Base-by-base conservation (phyloP, 495 filamentous ascomycete species). In the Pyrenula aspistea region DNA sequence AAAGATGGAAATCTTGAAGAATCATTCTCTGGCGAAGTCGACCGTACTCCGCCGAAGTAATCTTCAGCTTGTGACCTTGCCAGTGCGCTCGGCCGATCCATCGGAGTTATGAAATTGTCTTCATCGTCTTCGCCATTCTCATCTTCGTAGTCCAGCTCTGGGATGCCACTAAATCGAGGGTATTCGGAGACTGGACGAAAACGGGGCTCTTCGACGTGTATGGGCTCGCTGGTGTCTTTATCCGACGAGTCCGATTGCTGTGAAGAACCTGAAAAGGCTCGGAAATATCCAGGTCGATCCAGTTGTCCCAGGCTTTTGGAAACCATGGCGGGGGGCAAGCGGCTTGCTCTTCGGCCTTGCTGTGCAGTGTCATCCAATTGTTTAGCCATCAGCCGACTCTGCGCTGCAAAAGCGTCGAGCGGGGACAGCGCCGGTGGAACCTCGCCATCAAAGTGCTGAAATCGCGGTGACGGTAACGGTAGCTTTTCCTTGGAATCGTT, bases 371-470 rank as follows among this genome's bases (percentile, higher is more conserved):
- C 83, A 62, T 95, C 84, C 42, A 98, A 79, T 67, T 94, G 85
- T 68, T 82, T 86, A n/a, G 89, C 87, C 51, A 97, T 79, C 60
- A 92, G 67, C 53, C 91, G 85, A 57, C 90, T 91, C 60, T 96
- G 91, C 57, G 88, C 79, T 19, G 89, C 90, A 60, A 98, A 89
- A 47, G 93, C 92, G 76, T 97, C 93, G 51, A 98, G 81, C 15
- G 93, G 93, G 1, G 93, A 97, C 53, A 96, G 80, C 25, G 91
- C 86, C 15, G 93, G 93, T 25, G 93, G 92, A 10, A 90, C 78
- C 62, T 96, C 93, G 53, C 92, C 93, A 53, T 87, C 85, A 55
- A 85, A 76, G 65, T 92, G 88, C 58, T 72, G 67, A 59, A 91
- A 73, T 54, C 86, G 82, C 49, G 87, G 86, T 2, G 86, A 89